Percentiles rank a stretch among this genome's conserved stretches.
phyloP scores from a whole-genome alignment of 1,284 basidiomycete genomes.

The Sporisorium iseilematis-ciliati region DNA sequence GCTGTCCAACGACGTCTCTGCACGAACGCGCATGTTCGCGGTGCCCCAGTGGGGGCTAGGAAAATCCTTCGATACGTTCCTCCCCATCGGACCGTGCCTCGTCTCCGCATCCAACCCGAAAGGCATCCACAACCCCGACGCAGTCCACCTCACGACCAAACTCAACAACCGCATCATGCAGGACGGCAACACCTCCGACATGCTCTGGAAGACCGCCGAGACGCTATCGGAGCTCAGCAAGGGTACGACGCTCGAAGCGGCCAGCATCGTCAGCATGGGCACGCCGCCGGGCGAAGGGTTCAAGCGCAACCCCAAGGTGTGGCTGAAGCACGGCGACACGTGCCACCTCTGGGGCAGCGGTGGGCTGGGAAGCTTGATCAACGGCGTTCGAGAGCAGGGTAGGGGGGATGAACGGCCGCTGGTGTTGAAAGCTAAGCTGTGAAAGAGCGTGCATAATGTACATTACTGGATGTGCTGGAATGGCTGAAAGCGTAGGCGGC shows the following conservation, averaged over 20 bases:
- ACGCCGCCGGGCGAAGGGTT: slow-evolving; percentile 77
- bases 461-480: too few relatives aligned
- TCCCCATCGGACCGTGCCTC: slow-evolving; percentile 47
- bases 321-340: slow-evolving; percentile 81
- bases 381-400: slow-evolving; percentile 17
- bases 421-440: slow-evolving; percentile 31
- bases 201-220: slow-evolving; percentile 63
- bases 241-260: slow-evolving; percentile 85
- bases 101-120: slow-evolving; percentile 69
- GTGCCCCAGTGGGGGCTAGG: slow-evolving; percentile 58
- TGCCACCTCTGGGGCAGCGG: slow-evolving; percentile 69
- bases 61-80: slow-evolving; percentile 51
- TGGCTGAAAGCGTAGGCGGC: too few relatives aligned
- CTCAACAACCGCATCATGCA: slow-evolving; percentile 81
- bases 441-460: too few relatives aligned
- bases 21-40: slow-evolving; percentile 56
- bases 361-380: slow-evolving; percentile 42
- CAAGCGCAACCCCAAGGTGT: slow-evolving; percentile 78
- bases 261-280: slow-evolving; percentile 81
- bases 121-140: slow-evolving; percentile 79
- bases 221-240: slow-evolving; percentile 46
- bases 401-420: slow-evolving; percentile 11
- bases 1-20: slow-evolving; percentile 54
- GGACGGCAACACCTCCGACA: slow-evolving; percentile 76
- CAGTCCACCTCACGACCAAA: slow-evolving; percentile 76